phyloP scores from a whole-genome alignment of 164 flowering plant species.

The Aristolochia fimbriata region DNA sequence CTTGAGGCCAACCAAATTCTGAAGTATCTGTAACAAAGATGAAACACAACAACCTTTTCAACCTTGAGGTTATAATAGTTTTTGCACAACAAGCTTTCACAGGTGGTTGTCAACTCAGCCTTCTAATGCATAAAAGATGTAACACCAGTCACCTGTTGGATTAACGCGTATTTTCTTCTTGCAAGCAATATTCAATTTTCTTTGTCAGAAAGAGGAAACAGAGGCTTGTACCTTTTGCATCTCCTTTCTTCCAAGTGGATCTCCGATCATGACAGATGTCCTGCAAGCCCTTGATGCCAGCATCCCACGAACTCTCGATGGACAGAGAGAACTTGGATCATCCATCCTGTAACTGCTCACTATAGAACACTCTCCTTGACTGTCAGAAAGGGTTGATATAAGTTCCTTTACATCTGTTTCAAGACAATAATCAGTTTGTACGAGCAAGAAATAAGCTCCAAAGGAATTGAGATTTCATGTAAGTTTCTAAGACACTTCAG shows the following conservation, averaged over 20 bases:
- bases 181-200: neutral
- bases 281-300: slow-evolving; percentile 97
- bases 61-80: neutral
- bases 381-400: slow-evolving; percentile 77
- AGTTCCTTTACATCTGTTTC: slow-evolving; percentile 85
- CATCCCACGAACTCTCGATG: slow-evolving; percentile 93
- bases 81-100: too few species aligned
- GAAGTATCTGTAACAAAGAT: slow-evolving; percentile 45
- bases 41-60: neutral
- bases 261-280: slow-evolving; percentile 89
- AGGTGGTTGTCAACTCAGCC: neutral
- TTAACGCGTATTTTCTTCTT: neutral
- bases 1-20: slow-evolving; percentile 61
- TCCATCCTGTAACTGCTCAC: slow-evolving; percentile 68
- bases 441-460: neutral
- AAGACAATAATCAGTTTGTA: neutral
- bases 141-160: neutral
- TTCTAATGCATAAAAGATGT: neutral
- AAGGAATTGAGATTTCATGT: neutral
- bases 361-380: slow-evolving; percentile 77
- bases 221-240: slow-evolving; percentile 64
- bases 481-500: neutral
- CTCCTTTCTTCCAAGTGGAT: slow-evolving; percentile 72
- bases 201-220: neutral
- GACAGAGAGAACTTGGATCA: slow-evolving; percentile 73